These are phyloP conservation scores for Beta vulgaris DNA, from an alignment of 148 eudicot genomes.

Conservation along the genomic window DNA sequence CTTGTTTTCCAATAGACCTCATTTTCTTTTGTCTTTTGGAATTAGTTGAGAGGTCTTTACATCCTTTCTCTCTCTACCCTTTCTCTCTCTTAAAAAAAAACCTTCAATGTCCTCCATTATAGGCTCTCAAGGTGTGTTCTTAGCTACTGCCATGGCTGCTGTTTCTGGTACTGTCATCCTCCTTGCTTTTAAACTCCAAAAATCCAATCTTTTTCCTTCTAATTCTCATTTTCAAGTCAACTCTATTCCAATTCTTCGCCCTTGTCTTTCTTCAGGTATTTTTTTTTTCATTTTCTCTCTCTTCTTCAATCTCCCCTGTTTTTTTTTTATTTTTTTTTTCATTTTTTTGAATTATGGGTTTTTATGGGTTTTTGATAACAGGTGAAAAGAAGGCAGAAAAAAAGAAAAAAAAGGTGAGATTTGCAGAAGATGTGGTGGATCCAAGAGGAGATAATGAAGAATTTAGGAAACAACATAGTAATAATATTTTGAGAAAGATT, in stretches of 20 bases:
- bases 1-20: background rate
- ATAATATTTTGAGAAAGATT: conserved; percentile 4
- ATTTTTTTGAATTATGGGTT: conserved; percentile 6
- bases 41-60: conserved; percentile 4
- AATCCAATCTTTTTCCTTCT: conserved; percentile 26
- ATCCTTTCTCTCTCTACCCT: conserved; percentile 3
- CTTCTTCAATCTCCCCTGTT: background rate
- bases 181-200: conserved; percentile 54
- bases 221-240: conserved; percentile 27
- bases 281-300: background rate
- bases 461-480: conserved; percentile 45
- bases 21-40: background rate
- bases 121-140: conserved; percentile 52
- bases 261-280: conserved; percentile 73
- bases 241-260: conserved; percentile 40
- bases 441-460: conserved; percentile 59
- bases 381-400: conserved; percentile 35
- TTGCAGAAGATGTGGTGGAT: conserved; percentile 90
- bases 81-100: conserved; percentile 15
- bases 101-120: conserved; percentile 41
- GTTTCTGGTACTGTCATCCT: conserved; percentile 69
- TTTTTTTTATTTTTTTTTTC: conserved; percentile 2
- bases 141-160: conserved; percentile 93
- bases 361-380: conserved; percentile 5
- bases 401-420: conserved; percentile 76